Conservation (phyloP, 2,329 filamentous ascomycete species). For the Trichoderma koningiopsis region DNA sequence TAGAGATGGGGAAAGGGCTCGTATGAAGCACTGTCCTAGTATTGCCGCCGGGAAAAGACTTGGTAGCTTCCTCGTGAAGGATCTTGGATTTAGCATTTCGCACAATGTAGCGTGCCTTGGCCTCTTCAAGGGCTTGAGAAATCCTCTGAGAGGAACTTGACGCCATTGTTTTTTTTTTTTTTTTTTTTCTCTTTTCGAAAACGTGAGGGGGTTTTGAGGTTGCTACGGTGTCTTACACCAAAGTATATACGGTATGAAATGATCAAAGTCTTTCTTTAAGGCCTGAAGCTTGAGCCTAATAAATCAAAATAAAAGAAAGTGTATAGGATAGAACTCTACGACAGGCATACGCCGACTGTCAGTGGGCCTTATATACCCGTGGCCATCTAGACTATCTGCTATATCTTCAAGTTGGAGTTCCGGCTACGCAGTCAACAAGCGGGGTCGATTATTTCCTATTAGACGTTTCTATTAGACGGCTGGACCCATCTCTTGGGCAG, state of each 20-base stretch:
- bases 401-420: neutral
- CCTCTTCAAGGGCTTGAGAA: conserved; percentile 37
- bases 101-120: conserved; percentile 39
- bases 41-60: conserved; percentile 49
- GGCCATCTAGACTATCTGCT: neutral
- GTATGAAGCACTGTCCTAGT: conserved; percentile 49
- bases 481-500: neutral
- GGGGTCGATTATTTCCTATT: neutral
- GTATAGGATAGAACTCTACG: neutral
- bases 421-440: neutral
- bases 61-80: conserved; percentile 43
- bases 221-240: neutral
- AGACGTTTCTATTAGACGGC: neutral
- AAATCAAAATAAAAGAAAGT: neutral
- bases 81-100: conserved; percentile 43
- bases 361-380: neutral
- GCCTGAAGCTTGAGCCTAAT: neutral
- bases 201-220: neutral
- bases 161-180: too few relatives aligned
- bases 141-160: neutral
- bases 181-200: too few relatives aligned
- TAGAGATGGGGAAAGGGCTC: conserved; percentile 48
- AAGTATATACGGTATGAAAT: neutral
- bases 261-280: neutral
- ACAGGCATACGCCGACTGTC: neutral